These are phyloP conservation scores for Gastrolobium villosum DNA, from an alignment of 306 rosid species.

Conservation along the genomic window DNA sequence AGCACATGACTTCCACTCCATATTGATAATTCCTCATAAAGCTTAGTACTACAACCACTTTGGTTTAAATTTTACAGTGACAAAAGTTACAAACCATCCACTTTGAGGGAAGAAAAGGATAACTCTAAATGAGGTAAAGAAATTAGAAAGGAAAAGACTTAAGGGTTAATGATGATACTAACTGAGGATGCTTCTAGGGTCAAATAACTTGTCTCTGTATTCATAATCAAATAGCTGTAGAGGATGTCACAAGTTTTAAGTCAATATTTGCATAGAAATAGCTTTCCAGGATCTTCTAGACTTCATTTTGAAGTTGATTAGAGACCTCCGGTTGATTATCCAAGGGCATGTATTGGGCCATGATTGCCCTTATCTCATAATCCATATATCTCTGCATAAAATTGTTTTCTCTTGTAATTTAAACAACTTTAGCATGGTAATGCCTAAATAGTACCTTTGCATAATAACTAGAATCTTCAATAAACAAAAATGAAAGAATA, in stretches of 20 bases:
- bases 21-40: conserved; percentile 18
- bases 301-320: conserved; percentile 55
- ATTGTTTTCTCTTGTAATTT: neutral
- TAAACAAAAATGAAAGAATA: neutral
- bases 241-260: conserved; percentile 21
- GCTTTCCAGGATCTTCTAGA: conserved; percentile 40
- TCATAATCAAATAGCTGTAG: neutral
- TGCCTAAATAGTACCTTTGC: conserved; percentile 3
- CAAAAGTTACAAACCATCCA: conserved; percentile 10
- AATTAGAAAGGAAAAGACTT: neutral
- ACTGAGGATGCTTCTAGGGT: conserved; percentile 35
- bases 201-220: conserved; percentile 11
- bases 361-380: conserved; percentile 91
- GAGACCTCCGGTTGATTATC: conserved; percentile 78
- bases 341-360: conserved; percentile 99
- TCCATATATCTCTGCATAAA: conserved; percentile 89
- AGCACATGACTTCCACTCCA: conserved; percentile 4
- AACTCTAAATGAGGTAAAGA: conserved; percentile 12
- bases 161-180: neutral
- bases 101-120: conserved; percentile 8
- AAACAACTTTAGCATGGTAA: conserved; percentile 11
- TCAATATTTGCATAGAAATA: conserved; percentile 20
- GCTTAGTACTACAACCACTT: neutral
- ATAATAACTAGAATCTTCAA: neutral
- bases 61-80: conserved; percentile 13